Evolutionary conservation across 768 basidiomycete genomes (phyloP).

Genomic region (Lactifluus volemus): DNA sequence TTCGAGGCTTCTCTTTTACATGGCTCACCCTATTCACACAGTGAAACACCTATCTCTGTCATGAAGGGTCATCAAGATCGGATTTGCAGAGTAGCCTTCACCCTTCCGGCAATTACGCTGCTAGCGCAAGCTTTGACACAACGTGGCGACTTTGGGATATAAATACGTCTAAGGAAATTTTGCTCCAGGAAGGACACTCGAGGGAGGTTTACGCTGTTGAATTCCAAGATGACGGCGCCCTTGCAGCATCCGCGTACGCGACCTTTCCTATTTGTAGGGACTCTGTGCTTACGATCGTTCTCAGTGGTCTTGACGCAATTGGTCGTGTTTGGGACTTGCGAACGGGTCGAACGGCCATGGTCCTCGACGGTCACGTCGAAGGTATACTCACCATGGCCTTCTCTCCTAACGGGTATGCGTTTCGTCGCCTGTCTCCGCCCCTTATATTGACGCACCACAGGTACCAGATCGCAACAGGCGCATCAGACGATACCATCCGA

Average conservation of each 20-base stretch:
- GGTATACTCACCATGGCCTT: slow-evolving; percentile 87
- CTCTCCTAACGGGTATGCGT: slow-evolving; percentile 85
- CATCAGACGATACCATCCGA: slow-evolving; percentile 94
- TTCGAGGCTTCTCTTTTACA: background rate
- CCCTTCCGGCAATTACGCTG: slow-evolving; percentile 89
- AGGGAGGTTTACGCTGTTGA: slow-evolving; percentile 95
- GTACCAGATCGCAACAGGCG: slow-evolving; percentile 95
- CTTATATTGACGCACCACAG: slow-evolving; percentile 33
- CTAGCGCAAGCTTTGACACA: slow-evolving; percentile 93
- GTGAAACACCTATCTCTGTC: slow-evolving; percentile 78
- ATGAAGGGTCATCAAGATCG: slow-evolving; percentile 86
- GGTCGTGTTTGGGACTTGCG: slow-evolving; percentile 96
- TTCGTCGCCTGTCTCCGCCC: background rate
- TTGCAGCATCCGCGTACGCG: slow-evolving; percentile 85
- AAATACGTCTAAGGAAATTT: slow-evolving; percentile 64
- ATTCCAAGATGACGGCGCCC: slow-evolving; percentile 90
- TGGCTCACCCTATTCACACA: slow-evolving; percentile 25
- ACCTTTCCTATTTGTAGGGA: background rate
- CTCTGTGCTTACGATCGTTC: slow-evolving; percentile 4
- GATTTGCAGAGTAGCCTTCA: slow-evolving; percentile 91
- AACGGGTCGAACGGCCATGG: slow-evolving; percentile 94
- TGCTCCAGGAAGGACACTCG: slow-evolving; percentile 94
- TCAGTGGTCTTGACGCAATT: slow-evolving; percentile 90
- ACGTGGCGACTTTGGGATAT: slow-evolving; percentile 98
- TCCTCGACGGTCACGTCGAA: slow-evolving; percentile 93